These are phyloP conservation scores for Dioszegia aurantiaca DNA, from an alignment of 768 basidiomycete genomes.

Conservation along the genomic window DNA sequence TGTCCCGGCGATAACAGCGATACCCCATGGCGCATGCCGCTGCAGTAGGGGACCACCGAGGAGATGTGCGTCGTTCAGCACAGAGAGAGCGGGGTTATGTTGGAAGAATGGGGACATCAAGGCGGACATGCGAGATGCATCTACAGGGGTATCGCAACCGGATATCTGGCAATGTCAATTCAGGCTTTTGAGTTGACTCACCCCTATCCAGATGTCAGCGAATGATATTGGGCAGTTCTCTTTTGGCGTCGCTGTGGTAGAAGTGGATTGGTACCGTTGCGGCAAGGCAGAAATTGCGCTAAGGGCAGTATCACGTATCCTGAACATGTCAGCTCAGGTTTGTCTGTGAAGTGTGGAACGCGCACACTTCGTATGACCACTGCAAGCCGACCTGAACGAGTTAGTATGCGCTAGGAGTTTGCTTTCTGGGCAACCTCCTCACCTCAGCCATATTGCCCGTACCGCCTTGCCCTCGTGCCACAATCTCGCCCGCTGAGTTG, in stretches of 20 bases:
- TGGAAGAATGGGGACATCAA: constrained; percentile 27
- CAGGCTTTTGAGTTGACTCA: constrained; percentile 12
- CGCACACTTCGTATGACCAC: too few species aligned
- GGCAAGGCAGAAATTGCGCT: constrained; percentile 24
- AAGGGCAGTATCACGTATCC: constrained; percentile 23
- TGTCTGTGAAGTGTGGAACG: neutral
- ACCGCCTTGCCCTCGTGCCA: constrained; percentile 68
- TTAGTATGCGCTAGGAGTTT: too few species aligned
- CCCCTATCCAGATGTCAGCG: constrained; percentile 31
- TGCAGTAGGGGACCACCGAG: constrained; percentile 73
- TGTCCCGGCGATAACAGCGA: constrained; percentile 76
- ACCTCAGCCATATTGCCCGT: constrained; percentile 85
- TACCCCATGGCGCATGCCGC: constrained; percentile 58
- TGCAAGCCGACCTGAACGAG: too few species aligned
- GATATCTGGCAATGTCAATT: constrained; percentile 26
- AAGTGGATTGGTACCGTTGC: neutral
- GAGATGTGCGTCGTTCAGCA: constrained; percentile 80
- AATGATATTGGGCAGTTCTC: constrained; percentile 19
- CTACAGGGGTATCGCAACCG: constrained; percentile 30
- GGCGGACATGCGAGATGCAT: constrained; percentile 22
- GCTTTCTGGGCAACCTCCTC: constrained; percentile 39
- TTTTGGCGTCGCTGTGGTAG: neutral
- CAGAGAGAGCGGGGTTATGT: constrained; percentile 36
- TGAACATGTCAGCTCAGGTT: constrained; percentile 22
- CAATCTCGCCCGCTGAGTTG: constrained; percentile 60